These are phyloP conservation scores for Cyclostephanos tholiformis DNA, from an alignment of 108 stramenopile genomes.

Conservation along the genomic window DNA sequence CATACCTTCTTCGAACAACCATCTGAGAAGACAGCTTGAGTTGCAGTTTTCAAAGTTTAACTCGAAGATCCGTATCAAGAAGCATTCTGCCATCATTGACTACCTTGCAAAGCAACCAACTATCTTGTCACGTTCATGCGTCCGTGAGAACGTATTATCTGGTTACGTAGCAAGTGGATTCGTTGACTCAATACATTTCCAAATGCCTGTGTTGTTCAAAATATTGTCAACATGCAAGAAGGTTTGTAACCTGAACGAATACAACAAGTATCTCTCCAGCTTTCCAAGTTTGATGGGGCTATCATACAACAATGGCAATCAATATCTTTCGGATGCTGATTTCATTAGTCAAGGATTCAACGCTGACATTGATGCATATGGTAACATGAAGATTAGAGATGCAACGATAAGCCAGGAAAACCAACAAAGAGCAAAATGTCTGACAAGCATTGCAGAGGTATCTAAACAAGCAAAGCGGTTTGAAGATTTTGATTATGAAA, in stretches of 20 bases:
- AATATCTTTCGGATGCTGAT: not conserved
- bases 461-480: constrained; percentile 2
- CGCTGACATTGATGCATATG: constrained; percentile 1
- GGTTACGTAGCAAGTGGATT: constrained; percentile 7
- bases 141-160: not conserved
- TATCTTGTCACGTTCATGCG: not conserved
- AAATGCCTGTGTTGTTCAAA: not conserved
- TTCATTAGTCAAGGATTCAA: not conserved
- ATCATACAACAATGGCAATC: constrained; percentile 8
- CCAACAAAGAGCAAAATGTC: constrained; percentile 15
- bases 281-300: not conserved
- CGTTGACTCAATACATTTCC: not conserved
- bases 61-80: not conserved
- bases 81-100: not conserved
- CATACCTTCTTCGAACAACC: not conserved
- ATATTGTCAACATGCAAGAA: not conserved
- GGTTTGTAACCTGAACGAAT: not conserved
- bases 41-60: not conserved
- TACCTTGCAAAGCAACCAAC: constrained; percentile 9
- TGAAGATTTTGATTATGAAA: not conserved
- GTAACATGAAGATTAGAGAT: not conserved
- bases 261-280: not conserved
- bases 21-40: not conserved
- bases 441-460: constrained; percentile 4
- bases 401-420: constrained; percentile 6